A percentile compares a stretch with the other conserved stretches of the same genome.
These are phyloP conservation scores for Boletus rex-veris DNA, from an alignment of 768 basidiomycete genomes.

Conservation along the genomic window DNA sequence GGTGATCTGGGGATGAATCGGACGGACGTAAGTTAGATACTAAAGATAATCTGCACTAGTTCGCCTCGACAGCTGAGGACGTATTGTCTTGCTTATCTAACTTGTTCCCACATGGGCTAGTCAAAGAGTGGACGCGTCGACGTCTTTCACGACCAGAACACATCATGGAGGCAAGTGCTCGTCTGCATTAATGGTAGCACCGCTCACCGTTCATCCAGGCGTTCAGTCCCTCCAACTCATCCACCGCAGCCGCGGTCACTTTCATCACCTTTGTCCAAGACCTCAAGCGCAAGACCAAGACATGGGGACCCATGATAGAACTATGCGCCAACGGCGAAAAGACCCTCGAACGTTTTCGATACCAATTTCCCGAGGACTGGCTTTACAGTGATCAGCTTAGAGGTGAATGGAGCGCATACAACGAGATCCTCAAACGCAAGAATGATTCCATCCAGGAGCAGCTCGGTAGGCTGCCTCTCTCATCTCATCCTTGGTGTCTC, in stretches of 20 bases:
- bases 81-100: slow-evolving; percentile 2
- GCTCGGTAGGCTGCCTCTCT: slow-evolving; percentile 57
- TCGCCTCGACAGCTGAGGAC: too few relatives aligned
- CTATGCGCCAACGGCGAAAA: slow-evolving; percentile 94
- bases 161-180: slow-evolving; percentile 26
- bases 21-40: slow-evolving; percentile 43
- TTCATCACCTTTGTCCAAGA: slow-evolving; percentile 99
- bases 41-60: too few relatives aligned
- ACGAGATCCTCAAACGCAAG: slow-evolving; percentile 96
- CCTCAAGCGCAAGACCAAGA: slow-evolving; percentile 92
- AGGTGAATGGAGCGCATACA: slow-evolving; percentile 98
- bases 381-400: slow-evolving; percentile 96
- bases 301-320: slow-evolving; percentile 96
- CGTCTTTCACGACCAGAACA: slow-evolving; percentile 17
- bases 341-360: slow-evolving; percentile 94
- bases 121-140: slow-evolving; percentile 17
- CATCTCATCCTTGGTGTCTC: slow-evolving; percentile 4
- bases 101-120: slow-evolving; percentile 17
- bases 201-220: slow-evolving; percentile 37
- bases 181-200: not conserved
- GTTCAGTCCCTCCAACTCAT: slow-evolving; percentile 78
- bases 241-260: slow-evolving; percentile 96
- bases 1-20: slow-evolving; percentile 22
- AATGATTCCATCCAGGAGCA: slow-evolving; percentile 99
- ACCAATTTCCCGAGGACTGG: slow-evolving; percentile 97